These are phyloP conservation scores for Citrus sp. DNA, from an alignment of 345 rosid genomes.

Conservation along the genomic window DNA sequence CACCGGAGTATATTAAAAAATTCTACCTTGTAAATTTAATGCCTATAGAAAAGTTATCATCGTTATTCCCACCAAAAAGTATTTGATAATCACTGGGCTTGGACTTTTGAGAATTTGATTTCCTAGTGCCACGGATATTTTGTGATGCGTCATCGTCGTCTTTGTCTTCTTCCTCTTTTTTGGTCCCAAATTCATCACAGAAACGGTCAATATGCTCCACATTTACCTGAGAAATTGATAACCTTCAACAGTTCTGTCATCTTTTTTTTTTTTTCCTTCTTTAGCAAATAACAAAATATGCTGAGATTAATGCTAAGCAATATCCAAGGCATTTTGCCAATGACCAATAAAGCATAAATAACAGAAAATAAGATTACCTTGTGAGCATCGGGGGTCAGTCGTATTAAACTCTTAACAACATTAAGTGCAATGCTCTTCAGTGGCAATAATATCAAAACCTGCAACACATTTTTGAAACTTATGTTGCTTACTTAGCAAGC, in stretches of 20 bases:
- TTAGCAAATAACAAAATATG: not conserved
- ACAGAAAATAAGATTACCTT: conserved; percentile 46
- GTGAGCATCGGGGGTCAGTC: conserved; percentile 62
- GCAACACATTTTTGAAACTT: conserved; percentile 14
- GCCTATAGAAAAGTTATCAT: conserved; percentile 83
- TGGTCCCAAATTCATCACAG: conserved; percentile 66
- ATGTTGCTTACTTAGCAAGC: not conserved
- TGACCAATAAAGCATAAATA: conserved; percentile 1
- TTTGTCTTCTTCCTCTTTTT: conserved; percentile 34
- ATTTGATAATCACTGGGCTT: conserved; percentile 82
- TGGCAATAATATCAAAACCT: conserved; percentile 86
- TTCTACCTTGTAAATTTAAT: conserved; percentile 85
- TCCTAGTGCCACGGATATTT: conserved; percentile 20
- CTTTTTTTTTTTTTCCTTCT: not conserved
- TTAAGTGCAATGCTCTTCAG: conserved; percentile 63
- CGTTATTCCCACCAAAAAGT: conserved; percentile 72
- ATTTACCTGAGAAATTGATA: conserved; percentile 50
- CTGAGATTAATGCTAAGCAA: not conserved
- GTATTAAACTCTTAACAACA: conserved; percentile 71
- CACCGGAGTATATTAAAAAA: not conserved
- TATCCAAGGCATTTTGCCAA: conserved; percentile 3
- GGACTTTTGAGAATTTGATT: conserved; percentile 39
- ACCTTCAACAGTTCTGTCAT: not conserved
- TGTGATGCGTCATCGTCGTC: conserved; percentile 21
- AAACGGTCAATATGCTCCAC: conserved; percentile 84